A percentile compares a stretch with the other conserved stretches of the same genome.
phyloP scores from a whole-genome alignment of 768 basidiomycete species.

The Nidula microcarpa region DNA sequence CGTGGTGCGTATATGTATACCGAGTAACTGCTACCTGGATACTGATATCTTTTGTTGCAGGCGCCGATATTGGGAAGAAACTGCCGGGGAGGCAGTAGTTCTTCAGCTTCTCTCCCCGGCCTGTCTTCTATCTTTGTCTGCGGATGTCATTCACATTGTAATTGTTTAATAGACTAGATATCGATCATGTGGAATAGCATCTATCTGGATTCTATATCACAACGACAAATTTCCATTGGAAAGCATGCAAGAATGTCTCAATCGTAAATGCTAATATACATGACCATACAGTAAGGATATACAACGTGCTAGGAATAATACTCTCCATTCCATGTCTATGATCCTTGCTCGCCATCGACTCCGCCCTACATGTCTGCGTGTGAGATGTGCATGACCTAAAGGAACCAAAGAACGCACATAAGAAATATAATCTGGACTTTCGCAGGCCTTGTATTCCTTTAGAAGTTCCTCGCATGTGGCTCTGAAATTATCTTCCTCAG shows the following conservation, averaged over 20 bases:
- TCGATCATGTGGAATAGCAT: background rate
- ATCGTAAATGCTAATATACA: too few species aligned
- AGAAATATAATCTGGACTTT: conserved; percentile 91
- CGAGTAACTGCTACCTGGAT: background rate
- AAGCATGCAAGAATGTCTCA: too few species aligned
- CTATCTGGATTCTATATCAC: background rate
- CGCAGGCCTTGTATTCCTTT: conserved; percentile 95
- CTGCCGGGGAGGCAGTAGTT: conserved; percentile 75
- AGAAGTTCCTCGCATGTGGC: conserved; percentile 84
- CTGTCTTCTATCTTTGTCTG: conserved; percentile 6
- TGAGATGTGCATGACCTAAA: background rate
- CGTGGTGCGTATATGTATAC: conserved; percentile 56
- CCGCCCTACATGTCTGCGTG: background rate
- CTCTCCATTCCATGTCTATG: too few species aligned
- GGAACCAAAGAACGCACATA: conserved; percentile 49
- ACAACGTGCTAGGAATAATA: too few species aligned
- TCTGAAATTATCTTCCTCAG: conserved; percentile 29
- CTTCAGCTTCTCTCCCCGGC: conserved; percentile 22
- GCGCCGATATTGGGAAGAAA: conserved; percentile 83
- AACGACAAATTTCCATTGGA: too few species aligned
- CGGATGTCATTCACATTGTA: background rate
- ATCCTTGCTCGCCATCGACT: background rate
- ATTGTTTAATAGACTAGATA: conserved; percentile 5
- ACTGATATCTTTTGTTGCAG: conserved; percentile 28
- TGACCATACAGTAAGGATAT: too few species aligned